Evolutionary conservation across 345 rosid species (phyloP).

Genomic region (Leavenworthia alabamica): DNA sequence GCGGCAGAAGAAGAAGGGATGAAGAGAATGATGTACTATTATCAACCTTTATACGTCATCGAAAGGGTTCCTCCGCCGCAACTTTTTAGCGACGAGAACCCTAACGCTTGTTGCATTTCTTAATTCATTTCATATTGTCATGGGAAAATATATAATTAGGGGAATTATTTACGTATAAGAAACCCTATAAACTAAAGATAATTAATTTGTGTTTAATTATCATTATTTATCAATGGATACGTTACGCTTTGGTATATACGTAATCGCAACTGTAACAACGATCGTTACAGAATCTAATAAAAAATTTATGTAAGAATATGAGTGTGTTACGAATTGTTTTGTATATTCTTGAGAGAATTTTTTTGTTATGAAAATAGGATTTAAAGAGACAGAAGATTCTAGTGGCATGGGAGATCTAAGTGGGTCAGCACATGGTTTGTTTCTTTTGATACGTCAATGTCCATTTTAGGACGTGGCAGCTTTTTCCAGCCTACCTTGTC

Average conservation of each 20-base stretch:
- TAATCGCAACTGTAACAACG: background rate
- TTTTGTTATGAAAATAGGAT: background rate
- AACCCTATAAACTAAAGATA: background rate
- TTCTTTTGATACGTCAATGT: conserved; percentile 20
- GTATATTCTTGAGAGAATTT: background rate
- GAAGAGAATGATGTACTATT: conserved; percentile 55
- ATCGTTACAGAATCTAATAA: conserved; percentile 10
- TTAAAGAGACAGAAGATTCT: conserved; percentile 7
- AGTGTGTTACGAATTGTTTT: conserved; percentile 2
- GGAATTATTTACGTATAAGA: background rate
- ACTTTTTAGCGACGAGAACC: conserved; percentile 95
- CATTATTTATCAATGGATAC: conserved; percentile 10
- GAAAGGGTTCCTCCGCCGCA: conserved; percentile 83
- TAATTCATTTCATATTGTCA: conserved; percentile 18
- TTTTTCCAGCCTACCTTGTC: conserved; percentile 27
- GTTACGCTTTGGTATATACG: conserved; percentile 13
- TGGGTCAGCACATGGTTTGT: conserved; percentile 23
- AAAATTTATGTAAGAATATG: background rate
- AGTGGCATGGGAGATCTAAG: conserved; percentile 9
- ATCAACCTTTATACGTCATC: conserved; percentile 59
- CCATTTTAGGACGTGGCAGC: conserved; percentile 24
- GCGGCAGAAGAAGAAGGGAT: conserved; percentile 47
- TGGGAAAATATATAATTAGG: conserved; percentile 1
- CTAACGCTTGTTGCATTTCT: conserved; percentile 82
- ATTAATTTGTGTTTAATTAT: conserved; percentile 12